Base-by-base conservation (phyloP, 164 flowering plant genomes). In the Stephania cephalantha region DNA sequence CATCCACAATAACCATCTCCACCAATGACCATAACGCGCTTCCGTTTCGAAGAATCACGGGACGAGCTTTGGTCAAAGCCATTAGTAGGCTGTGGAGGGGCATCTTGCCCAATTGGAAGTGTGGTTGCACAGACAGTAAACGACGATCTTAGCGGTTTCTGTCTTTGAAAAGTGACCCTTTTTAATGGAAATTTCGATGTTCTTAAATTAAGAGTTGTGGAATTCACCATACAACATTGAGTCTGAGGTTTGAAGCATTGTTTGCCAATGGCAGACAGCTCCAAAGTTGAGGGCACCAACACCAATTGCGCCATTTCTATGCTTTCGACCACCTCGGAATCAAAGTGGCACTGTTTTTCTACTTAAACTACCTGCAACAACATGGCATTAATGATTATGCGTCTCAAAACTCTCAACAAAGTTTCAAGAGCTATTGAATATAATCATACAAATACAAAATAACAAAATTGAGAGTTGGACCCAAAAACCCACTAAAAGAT, bases 1-100 rank as follows among this genome's bases (percentile, higher is more conserved):
- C 97, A 95, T 12, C 98, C 98, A 83, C 98, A 95, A 79, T 93
- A 95, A 46, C 98, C 98, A 85, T 95, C 98, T 69, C 98, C 98
- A 71, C 98, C 98, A 79, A 95, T 91, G 18, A 95, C 87, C 97
- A 95, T 91, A 68, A 92, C 97, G 69, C 90, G 85, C 78, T 87
- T 85, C 52, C 79, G 81, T 76, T 81, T 85, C 25, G 89, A 81
- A 12, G 88, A 11, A 46, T 77, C 88, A 74, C n/a, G 46, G 9
- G 78, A 25, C 25, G 25, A 65, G 61, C 53, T 75, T 29, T 82
- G 81, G 67, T 79, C 68, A 15, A 82, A 76, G 29, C 78, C 82
- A 72, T 87, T 80, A 69, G 66, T 76, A 29, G 88, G 18, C 74
- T 87, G 73, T 8, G 82, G 63, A 71, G 80, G 82, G 70, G 86